Conservation (phyloP, 164 flowering plant species). For the Tetracentron sinense region DNA sequence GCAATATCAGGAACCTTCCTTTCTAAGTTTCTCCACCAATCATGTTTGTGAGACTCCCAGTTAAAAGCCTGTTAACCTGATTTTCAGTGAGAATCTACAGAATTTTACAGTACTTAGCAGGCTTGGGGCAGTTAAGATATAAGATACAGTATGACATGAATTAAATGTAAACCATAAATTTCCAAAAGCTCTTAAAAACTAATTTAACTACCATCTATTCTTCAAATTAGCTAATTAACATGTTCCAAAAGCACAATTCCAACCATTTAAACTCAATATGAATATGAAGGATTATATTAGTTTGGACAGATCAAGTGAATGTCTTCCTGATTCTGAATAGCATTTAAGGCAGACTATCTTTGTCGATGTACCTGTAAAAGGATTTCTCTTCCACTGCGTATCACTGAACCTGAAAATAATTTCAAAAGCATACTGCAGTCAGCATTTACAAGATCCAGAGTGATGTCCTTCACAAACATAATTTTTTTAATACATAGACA, state of each 20-base stretch:
- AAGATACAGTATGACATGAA: not conserved
- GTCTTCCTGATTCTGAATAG: not conserved
- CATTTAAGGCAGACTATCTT: not conserved
- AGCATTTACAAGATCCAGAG: constrained; percentile 1
- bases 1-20: constrained; percentile 72
- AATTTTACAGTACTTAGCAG: not conserved
- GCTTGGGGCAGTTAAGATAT: not conserved
- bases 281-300: not conserved
- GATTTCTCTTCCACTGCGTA: constrained; percentile 70
- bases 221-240: not conserved
- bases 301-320: not conserved
- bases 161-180: not conserved
- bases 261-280: not conserved
- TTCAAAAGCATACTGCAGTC: constrained; percentile 11
- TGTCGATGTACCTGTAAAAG: constrained; percentile 58
- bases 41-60: constrained; percentile 92
- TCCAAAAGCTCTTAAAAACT: not conserved
- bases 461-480: not conserved
- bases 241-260: not conserved
- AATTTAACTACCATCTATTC: not conserved
- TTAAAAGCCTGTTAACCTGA: constrained; percentile 67
- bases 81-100: constrained; percentile 7
- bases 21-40: constrained; percentile 88
- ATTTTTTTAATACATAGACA: no score
- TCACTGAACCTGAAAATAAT: constrained; percentile 39